A percentile compares a stretch with the other conserved stretches of the same genome.
phyloP scores from a whole-genome alignment of 2,329 filamentous ascomycete species.

The Aspergillus aculeatus region DNA sequence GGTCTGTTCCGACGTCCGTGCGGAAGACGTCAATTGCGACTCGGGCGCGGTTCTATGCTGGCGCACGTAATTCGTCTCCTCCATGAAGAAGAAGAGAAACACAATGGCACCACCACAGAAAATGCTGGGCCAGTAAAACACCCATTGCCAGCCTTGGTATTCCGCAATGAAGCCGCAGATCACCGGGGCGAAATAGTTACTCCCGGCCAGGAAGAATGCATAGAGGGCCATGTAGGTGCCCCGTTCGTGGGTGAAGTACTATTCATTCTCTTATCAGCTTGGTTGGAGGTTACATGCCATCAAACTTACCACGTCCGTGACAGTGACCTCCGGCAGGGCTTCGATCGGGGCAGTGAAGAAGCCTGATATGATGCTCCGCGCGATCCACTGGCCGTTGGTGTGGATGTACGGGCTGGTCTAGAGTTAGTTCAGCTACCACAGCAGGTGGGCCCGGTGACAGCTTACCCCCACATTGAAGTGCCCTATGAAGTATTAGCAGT shows the following conservation, averaged over 20 bases:
- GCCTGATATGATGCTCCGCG: constrained; percentile 36
- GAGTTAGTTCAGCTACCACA: not conserved
- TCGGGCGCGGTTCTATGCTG: constrained; percentile 15
- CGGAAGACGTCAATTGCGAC: not conserved
- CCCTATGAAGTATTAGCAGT: constrained; percentile 14
- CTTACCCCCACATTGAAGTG: constrained; percentile 36
- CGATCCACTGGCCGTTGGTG: constrained; percentile 42
- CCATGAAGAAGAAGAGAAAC: constrained; percentile 55
- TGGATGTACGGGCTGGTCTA: constrained; percentile 29
- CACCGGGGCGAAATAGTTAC: constrained; percentile 47
- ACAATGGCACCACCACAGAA: constrained; percentile 48
- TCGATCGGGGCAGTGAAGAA: constrained; percentile 45
- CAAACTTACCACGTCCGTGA: constrained; percentile 42
- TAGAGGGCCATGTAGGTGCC: constrained; percentile 44
- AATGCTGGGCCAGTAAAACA: constrained; percentile 53
- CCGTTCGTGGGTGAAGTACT: constrained; percentile 46
- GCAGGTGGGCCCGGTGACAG: not conserved
- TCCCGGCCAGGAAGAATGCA: constrained; percentile 41
- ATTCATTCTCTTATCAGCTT: not conserved
- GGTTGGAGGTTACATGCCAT: not conserved
- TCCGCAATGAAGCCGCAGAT: constrained; percentile 50
- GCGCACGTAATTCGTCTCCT: constrained; percentile 54
- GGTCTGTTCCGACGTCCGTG: constrained; percentile 12
- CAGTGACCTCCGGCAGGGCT: constrained; percentile 41
- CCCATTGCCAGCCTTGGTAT: constrained; percentile 49